Conservation (phyloP, 768 basidiomycete species). For the Xerocomus brunneocitrinus region DNA sequence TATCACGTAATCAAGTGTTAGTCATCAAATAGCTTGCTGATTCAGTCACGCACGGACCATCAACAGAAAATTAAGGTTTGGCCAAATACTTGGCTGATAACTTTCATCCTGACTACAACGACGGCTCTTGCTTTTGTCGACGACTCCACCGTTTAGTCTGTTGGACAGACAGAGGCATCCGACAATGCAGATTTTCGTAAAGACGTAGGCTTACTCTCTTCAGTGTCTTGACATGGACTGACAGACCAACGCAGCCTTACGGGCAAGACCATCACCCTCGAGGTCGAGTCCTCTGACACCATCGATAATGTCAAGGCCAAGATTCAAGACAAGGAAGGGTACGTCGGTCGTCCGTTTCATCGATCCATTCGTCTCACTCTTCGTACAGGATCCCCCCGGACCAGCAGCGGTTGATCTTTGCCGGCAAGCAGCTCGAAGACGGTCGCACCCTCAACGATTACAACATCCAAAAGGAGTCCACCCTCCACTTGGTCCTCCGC, state of each 20-base stretch:
- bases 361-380: conserved; percentile 1
- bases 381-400: conserved; percentile 74
- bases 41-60: conserved; percentile 42
- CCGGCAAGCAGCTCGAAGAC: conserved; percentile 99
- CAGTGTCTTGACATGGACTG: conserved; percentile 1
- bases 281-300: conserved; percentile 95
- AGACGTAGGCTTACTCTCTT: conserved; percentile 58
- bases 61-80: conserved; percentile 33
- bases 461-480: conserved; percentile 99
- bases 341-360: conserved; percentile 15
- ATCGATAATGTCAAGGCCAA: conserved; percentile 98
- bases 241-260: conserved; percentile 64
- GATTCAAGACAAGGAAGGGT: conserved; percentile 98
- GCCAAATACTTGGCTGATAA: conserved; percentile 4
- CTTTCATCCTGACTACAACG: conserved; percentile 21
- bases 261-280: conserved; percentile 98
- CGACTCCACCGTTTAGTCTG: conserved; percentile 88
- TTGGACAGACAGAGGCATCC: conserved; percentile 86
- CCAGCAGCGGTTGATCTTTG: conserved; percentile 98
- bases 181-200: conserved; percentile 95
- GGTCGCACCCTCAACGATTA: conserved; percentile 94
- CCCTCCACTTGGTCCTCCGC: conserved; percentile 94
- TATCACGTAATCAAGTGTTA: conserved; percentile 9
- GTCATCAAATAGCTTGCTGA: conserved; percentile 7
- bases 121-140: conserved; percentile 76